Evolutionary conservation across 1,284 basidiomycete species (phyloP), one percentile per base, ranked within the genome.

Genomic region (Rhodotorula glutinis): DNA sequence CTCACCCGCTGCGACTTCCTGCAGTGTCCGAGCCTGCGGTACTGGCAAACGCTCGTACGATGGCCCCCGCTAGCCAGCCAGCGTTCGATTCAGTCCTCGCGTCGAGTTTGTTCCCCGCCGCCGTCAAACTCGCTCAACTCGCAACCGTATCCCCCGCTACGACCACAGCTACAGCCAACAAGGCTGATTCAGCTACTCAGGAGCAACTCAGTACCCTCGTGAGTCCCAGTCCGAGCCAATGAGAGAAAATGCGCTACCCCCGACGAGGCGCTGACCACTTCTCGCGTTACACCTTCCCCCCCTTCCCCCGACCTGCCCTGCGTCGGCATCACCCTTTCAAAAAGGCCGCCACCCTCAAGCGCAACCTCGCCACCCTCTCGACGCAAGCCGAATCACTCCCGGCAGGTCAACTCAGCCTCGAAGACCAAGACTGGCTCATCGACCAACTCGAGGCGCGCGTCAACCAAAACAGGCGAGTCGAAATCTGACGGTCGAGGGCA

Each of bases 381-480:
- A 9, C 38, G 0, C 70, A 69, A 49, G 67, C 67, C 16, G 19
- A 43, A 9, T 9, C 21, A 0, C 27, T 72, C 9, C 62, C 60
- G 1, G 65, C 65, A 3, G 70, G 62, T 0, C 23, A 72, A 38
- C 14, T 67, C 23, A 65, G 65, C 38, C 30, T 70, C 43, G 60
- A 72, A 8, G 70, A 72, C 53, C 67, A 72, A 40, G 60, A 58
- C 14, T 69, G 67, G 67, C 49, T 72, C 7, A 65, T 70, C 33
- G 17, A 43, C 9, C 38, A 69, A 46, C 56, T 72, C 19, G 62
- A 66, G n/a, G n/a, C 29, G 11, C 53, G 63, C 38, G 29, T 68
- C 52, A n/a, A 27, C 7, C 30, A 27, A 25, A 66, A 49, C n/a
- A 17, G 57, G 69, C 67, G n/a, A 25, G 60, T 63, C 27, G 3